These are phyloP conservation scores for Prunus dulcis DNA, from an alignment of 306 rosid genomes.

Conservation along the genomic window DNA sequence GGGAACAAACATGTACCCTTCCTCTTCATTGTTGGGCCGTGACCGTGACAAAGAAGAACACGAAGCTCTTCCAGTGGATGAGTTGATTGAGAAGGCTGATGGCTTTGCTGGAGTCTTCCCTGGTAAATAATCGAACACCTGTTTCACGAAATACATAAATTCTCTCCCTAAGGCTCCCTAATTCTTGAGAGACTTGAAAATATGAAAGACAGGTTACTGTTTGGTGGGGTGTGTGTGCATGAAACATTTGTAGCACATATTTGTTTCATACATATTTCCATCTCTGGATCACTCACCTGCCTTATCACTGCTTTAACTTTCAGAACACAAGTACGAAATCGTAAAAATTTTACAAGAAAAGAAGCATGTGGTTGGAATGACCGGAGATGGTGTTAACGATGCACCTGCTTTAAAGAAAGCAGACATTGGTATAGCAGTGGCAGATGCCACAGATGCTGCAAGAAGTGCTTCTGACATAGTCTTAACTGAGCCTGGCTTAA, in stretches of 20 bases:
- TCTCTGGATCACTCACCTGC: not conserved
- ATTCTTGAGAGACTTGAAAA: too few relatives aligned
- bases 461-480: slow-evolving; percentile 83
- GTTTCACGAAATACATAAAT: not conserved
- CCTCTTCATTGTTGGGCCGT: slow-evolving; percentile 72
- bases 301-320: slow-evolving; percentile 29
- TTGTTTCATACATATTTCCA: too few relatives aligned
- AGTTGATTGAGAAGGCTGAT: slow-evolving; percentile 83
- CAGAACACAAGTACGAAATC: slow-evolving; percentile 86
- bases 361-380: slow-evolving; percentile 85
- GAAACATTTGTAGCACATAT: too few relatives aligned
- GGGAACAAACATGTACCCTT: slow-evolving; percentile 96
- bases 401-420: slow-evolving; percentile 94
- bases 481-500: slow-evolving; percentile 84
- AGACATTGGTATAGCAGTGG: slow-evolving; percentile 88
- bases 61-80: slow-evolving; percentile 77
- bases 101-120: slow-evolving; percentile 94
- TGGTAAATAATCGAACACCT: slow-evolving; percentile 39
- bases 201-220: too few relatives aligned
- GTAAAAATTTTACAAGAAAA: slow-evolving; percentile 81
- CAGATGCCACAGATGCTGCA: slow-evolving; percentile 91
- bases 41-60: slow-evolving; percentile 48
- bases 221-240: too few relatives aligned
- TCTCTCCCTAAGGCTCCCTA: not conserved
- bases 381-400: slow-evolving; percentile 90